Base-by-base conservation (phyloP, 2,329 filamentous ascomycete genomes). In the Fusarium virguliforme region DNA sequence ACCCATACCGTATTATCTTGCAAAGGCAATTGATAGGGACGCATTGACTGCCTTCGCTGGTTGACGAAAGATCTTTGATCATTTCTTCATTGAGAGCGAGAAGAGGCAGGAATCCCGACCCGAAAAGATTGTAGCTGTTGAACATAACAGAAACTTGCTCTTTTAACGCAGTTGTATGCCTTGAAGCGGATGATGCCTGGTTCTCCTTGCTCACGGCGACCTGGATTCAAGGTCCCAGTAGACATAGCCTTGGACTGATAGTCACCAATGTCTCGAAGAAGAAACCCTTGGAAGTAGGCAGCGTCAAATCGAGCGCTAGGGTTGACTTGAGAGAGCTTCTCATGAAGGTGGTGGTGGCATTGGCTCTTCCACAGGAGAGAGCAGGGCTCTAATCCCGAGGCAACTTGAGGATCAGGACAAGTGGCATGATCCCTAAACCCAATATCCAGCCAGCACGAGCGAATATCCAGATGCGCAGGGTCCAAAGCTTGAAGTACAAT, bases 401-500 rank as follows among this genome's bases (percentile, higher is more conserved):
- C 13, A 30, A 8, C 37, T 41, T 30, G 35, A 57, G 54, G 28
- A 34, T 37, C 40, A 40, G 54, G 38, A 43, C 40, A 24, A 18
- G 40, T 18, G 22, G 40, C 40, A 43, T 43, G 40, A 18, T 26
- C 40, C 40, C 40, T 43, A 18, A 43, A 24, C 15, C 56, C 30
- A 50, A 50, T 59, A 15, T 59, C 56, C 12, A 50, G 41, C 40
- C 41, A 59, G 56, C 56, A 50, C 32, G 56, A 59, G 40, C 41
- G 40, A 28, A 59, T 50, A 10, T 59, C 41, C 30, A 59, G 32
- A 40, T 50, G 56, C 5, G 4, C n/a, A n/a, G 56, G 41, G 41
- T 50, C 32, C 6, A 59, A 50, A 28, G 8, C 56, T 50, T 50
- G 32, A 26, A 59, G 41, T 3, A 59, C 56, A 37, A 28, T 50